phyloP scores from a whole-genome alignment of 306 rosid species.

The Sphenostylis stenocarpa region DNA sequence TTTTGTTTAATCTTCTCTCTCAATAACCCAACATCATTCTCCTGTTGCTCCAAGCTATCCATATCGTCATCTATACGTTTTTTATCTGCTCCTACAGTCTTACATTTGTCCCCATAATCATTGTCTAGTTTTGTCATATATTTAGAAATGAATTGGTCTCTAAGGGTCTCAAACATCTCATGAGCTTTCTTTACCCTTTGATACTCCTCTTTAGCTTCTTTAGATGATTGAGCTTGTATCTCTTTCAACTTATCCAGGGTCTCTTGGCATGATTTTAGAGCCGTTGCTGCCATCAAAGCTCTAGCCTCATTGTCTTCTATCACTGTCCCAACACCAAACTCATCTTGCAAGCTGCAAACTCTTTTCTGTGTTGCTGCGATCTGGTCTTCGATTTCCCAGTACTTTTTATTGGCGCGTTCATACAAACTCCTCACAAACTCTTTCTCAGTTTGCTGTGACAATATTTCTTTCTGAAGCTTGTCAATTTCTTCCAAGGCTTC shows the following conservation, averaged over 20 bases:
- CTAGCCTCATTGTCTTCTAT: constrained; percentile 83
- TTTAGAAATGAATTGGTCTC: constrained; percentile 50
- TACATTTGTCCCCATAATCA: background rate
- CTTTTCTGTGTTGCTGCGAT: constrained; percentile 62
- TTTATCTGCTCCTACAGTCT: constrained; percentile 22
- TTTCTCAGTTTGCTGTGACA: constrained; percentile 80
- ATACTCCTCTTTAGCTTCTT: constrained; percentile 67
- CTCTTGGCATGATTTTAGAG: constrained; percentile 77
- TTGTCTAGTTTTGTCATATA: constrained; percentile 9
- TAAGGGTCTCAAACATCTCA: constrained; percentile 56
- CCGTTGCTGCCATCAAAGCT: constrained; percentile 75
- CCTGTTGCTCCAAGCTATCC: constrained; percentile 29
- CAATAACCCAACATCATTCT: constrained; percentile 28
- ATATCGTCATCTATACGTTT: constrained; percentile 38
- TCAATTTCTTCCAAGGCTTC: constrained; percentile 70
- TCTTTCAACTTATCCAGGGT: constrained; percentile 57
- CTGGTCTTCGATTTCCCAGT: constrained; percentile 72
- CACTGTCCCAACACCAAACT: constrained; percentile 65
- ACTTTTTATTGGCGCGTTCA: constrained; percentile 64
- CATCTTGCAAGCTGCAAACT: constrained; percentile 72
- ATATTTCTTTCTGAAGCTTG: constrained; percentile 71
- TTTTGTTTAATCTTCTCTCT: constrained; percentile 42
- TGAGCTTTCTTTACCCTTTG: constrained; percentile 55
- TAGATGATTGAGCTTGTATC: constrained; percentile 54
- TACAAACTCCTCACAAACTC: constrained; percentile 92